Conservation (phyloP, 495 filamentous ascomycete species). For the Podospora anserina region DNA sequence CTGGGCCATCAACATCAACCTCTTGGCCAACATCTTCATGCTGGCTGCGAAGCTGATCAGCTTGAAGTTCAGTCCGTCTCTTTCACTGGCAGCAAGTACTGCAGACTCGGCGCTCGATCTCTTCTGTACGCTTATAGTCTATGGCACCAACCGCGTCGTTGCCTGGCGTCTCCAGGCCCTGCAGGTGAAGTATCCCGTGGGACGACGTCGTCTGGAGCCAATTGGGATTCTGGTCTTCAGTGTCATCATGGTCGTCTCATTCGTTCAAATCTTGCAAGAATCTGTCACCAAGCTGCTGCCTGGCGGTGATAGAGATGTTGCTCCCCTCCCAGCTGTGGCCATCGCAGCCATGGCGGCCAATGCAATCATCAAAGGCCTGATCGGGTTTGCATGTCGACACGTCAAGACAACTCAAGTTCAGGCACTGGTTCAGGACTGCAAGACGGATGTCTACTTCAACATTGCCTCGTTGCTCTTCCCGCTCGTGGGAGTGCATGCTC, state of each 20-base stretch:
- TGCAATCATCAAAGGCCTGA: conserved; percentile 45
- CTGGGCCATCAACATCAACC: conserved; percentile 54
- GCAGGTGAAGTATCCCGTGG: conserved; percentile 45
- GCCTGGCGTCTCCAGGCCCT: conserved; percentile 41
- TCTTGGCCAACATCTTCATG: conserved; percentile 47
- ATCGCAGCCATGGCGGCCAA: conserved; percentile 43
- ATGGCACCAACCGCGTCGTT: conserved; percentile 46
- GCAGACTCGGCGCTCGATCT: conserved; percentile 49
- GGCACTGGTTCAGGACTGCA: conserved; percentile 49
- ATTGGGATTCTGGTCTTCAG: conserved; percentile 52
- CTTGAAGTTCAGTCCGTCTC: conserved; percentile 39
- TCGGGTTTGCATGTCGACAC: conserved; percentile 43
- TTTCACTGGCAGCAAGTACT: conserved; percentile 48
- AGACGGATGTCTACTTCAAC: conserved; percentile 53
- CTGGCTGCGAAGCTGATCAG: conserved; percentile 42
- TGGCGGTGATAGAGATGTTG: conserved; percentile 27
- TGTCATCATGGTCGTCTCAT: conserved; percentile 53
- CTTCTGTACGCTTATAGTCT: conserved; percentile 50
- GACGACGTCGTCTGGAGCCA: conserved; percentile 45
- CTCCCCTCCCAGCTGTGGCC: conserved; percentile 36
- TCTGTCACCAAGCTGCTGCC: conserved; percentile 43
- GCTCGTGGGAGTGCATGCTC: conserved; percentile 37
- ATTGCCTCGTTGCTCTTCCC: conserved; percentile 49
- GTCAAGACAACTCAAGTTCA: conserved; percentile 53
- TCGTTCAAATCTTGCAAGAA: conserved; percentile 49